phyloP scores from a whole-genome alignment of 352 stramenopile genomes.

The Pythium biforme region DNA sequence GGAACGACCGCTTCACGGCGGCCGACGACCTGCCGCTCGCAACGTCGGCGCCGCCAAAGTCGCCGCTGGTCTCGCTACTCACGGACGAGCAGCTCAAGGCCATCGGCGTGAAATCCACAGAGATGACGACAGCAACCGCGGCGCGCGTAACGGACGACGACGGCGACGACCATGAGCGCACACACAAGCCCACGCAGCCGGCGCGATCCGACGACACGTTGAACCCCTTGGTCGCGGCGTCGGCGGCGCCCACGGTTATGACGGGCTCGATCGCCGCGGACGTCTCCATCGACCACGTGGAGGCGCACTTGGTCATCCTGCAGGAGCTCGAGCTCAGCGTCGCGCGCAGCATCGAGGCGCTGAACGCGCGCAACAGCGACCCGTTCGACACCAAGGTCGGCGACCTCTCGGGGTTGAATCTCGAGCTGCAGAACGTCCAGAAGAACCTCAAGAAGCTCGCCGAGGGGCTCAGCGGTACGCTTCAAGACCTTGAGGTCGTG shows the following conservation, averaged over 20 bases:
- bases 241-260: background rate
- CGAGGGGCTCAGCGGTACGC: conserved; percentile 64
- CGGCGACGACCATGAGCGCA: background rate
- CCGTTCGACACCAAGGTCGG: conserved; percentile 19
- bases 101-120: conserved; percentile 26
- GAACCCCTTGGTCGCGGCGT: background rate
- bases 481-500: conserved; percentile 76
- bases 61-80: conserved; percentile 20
- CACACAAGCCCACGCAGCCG: background rate
- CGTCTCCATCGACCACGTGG: conserved; percentile 74
- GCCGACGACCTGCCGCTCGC: conserved; percentile 23
- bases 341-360: conserved; percentile 56
- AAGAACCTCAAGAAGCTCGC: conserved; percentile 72
- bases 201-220: background rate
- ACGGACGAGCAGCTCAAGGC: conserved; percentile 31
- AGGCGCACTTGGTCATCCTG: conserved; percentile 73
- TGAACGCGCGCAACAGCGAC: conserved; percentile 33
- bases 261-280: conserved; percentile 31
- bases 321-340: conserved; percentile 69
- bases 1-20: conserved; percentile 17
- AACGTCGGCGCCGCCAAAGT: background rate
- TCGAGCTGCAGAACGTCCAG: conserved; percentile 48
- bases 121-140: background rate
- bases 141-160: background rate
- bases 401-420: conserved; percentile 29